phyloP scores from a whole-genome alignment of 2,329 filamentous ascomycete genomes.

The Beauveria scarabaeidicola region DNA sequence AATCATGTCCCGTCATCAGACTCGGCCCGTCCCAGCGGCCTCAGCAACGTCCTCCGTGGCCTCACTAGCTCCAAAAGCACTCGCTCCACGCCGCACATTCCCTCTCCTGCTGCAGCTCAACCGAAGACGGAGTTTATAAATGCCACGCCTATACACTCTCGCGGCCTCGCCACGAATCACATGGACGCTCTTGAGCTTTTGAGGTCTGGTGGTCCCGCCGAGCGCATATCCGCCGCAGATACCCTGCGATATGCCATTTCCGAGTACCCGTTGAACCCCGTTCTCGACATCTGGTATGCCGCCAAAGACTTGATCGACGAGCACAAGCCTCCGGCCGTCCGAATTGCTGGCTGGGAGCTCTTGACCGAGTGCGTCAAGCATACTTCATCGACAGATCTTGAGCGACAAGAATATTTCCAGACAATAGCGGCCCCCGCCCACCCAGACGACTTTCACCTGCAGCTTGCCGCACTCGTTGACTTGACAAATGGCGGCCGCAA shows the following conservation, averaged over 20 bases:
- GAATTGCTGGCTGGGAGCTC: constrained; percentile 56
- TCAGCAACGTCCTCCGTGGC: constrained; percentile 57
- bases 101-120: constrained; percentile 28
- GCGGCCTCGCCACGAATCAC: constrained; percentile 42
- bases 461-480: constrained; percentile 54
- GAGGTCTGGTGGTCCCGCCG: constrained; percentile 40
- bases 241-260: constrained; percentile 47
- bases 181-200: constrained; percentile 47
- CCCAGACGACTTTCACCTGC: constrained; percentile 56
- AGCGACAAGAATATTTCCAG: constrained; percentile 57
- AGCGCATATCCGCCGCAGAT: constrained; percentile 49
- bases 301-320: constrained; percentile 56
- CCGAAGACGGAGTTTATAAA: constrained; percentile 38
- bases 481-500: constrained; percentile 54
- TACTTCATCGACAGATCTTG: constrained; percentile 53
- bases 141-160: constrained; percentile 29
- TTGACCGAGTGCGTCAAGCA: constrained; percentile 58
- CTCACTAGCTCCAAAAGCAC: constrained; percentile 47
- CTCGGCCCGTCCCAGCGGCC: constrained; percentile 44
- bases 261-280: constrained; percentile 50
- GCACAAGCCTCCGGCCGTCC: constrained; percentile 42
- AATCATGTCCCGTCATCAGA: constrained; percentile 49
- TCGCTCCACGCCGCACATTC: constrained; percentile 40
- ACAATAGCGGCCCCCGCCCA: constrained; percentile 48
- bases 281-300: constrained; percentile 57